A percentile compares a stretch with the other conserved stretches of the same genome.
Evolutionary conservation across 345 rosid genomes (phyloP).

Genomic region (Salix exigua): DNA sequence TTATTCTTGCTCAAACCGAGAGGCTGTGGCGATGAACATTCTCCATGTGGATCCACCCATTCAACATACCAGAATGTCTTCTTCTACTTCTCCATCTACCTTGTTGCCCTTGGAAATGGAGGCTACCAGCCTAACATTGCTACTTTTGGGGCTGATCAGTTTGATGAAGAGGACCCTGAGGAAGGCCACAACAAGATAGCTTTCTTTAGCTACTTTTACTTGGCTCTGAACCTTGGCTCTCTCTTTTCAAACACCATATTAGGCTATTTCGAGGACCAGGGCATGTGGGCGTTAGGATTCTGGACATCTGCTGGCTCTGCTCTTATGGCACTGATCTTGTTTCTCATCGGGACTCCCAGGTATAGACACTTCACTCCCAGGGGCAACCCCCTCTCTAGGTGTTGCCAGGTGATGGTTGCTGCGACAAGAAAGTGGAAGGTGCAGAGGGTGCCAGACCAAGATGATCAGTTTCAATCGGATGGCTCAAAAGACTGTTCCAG

Average conservation of each 20-base stretch:
- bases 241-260: slow-evolving; percentile 32
- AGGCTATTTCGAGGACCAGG: slow-evolving; percentile 26
- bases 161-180: slow-evolving; percentile 11
- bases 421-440: slow-evolving; percentile 17
- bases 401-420: slow-evolving; percentile 25
- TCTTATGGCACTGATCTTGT: slow-evolving; percentile 16
- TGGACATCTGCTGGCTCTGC: slow-evolving; percentile 28
- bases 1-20: slow-evolving; percentile 17
- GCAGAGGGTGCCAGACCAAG: not conserved
- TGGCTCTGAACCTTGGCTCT: slow-evolving; percentile 33
- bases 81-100: slow-evolving; percentile 27
- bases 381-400: slow-evolving; percentile 28
- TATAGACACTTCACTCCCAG: slow-evolving; percentile 27
- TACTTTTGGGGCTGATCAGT: slow-evolving; percentile 29
- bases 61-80: not conserved
- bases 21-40: slow-evolving; percentile 14
- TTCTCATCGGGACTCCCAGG: slow-evolving; percentile 11
- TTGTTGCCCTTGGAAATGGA: slow-evolving; percentile 28
- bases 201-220: slow-evolving; percentile 31
- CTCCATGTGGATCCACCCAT: slow-evolving; percentile 16
- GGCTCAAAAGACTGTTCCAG: not conserved
- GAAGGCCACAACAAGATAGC: slow-evolving; percentile 22
- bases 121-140: slow-evolving; percentile 32
- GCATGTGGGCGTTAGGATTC: slow-evolving; percentile 30
- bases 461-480: slow-evolving; percentile 6